Evolutionary conservation across 2,329 filamentous ascomycete genomes (phyloP), one percentile per base, ranked within the genome.

Genomic region (Venturia asperata): DNA sequence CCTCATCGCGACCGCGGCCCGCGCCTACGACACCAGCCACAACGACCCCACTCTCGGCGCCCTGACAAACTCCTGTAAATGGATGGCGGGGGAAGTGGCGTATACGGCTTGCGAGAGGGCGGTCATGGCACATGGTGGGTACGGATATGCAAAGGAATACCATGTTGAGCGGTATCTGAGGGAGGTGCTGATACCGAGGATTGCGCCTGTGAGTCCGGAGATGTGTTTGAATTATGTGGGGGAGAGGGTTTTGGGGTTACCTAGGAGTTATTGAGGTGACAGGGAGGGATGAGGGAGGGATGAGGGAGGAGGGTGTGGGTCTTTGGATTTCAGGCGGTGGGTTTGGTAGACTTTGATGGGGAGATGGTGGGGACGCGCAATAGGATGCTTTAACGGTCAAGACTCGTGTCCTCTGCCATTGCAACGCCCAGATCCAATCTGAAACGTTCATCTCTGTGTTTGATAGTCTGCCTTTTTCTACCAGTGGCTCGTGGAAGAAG

Each of bases 21-120:
- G 80, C 41, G 77, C 88, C 30, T 89, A 87, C 70, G 85, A 88
- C 70, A 74, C 76, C 27, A 80, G 80, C 11, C 70, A 71, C 68
- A 78, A 72, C 64, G 78, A 77, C 1, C 49, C 13, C 24, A 55
- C 34, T 34, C 24, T 34, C 24, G 85, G 86, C 66, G 68, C 75
- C 7, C 79, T 49, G 84, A 85, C 69, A 87, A 90, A 74, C 87
- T 70, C 83, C 68, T 87, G 86, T 45, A 91, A 91, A 75, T 90
- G 89, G 67, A 62, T 90, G 70, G 86, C 86, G 1, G 85, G 84
- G 0, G 86, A 88, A 71, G 84, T 85, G 3, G 85, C 85, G 0
- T 87, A 86, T 67, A 79, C 77, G 47, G 84, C 85, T 1, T 87
- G 85, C 68, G 85, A 88, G 74, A 77, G 83, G 58, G 84, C 83